Evolutionary conservation across 106 monocot species (phyloP).

Genomic region (Apostasia ramifera): DNA sequence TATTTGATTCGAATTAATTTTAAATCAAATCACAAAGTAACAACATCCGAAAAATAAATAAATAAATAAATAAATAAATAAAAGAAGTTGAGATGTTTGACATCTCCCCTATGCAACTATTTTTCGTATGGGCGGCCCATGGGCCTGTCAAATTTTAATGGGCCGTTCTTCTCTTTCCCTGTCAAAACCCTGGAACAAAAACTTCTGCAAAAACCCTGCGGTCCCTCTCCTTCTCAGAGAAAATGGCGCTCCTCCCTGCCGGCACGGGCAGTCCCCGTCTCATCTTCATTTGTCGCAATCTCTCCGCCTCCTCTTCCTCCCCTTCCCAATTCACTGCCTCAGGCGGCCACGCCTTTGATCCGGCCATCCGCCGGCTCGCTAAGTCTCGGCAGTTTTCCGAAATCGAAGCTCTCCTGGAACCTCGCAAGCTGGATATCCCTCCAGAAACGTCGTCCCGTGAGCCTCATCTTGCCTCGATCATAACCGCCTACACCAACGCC

Average conservation of each 20-base stretch:
- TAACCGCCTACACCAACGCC: conserved; percentile 39
- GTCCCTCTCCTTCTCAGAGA: neutral
- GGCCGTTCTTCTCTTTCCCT: too few relatives aligned
- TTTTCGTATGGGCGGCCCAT: too few relatives aligned
- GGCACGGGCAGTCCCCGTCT: neutral
- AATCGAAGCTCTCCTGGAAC: conserved; percentile 21
- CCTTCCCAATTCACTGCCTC: neutral
- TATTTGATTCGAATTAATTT: too few relatives aligned
- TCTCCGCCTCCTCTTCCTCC: neutral
- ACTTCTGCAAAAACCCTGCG: neutral
- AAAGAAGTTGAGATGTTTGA: too few relatives aligned
- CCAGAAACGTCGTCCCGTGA: conserved; percentile 8
- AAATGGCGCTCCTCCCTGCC: conserved; percentile 11
- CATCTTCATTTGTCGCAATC: neutral
- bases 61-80: too few relatives aligned
- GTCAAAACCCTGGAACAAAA: too few relatives aligned
- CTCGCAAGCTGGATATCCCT: conserved; percentile 3
- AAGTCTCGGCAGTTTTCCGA: conserved; percentile 9
- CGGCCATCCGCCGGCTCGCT: conserved; percentile 21
- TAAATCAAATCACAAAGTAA: too few relatives aligned
- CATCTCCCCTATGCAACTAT: too few relatives aligned
- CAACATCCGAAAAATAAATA: too few relatives aligned
- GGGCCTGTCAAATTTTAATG: too few relatives aligned
- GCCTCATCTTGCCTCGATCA: conserved; percentile 15
- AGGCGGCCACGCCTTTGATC: conserved; percentile 12